Percentiles rank a stretch among this genome's conserved stretches.
phyloP scores from a whole-genome alignment of 176 grass and related monocot species.

The Calamus simplicifolius region DNA sequence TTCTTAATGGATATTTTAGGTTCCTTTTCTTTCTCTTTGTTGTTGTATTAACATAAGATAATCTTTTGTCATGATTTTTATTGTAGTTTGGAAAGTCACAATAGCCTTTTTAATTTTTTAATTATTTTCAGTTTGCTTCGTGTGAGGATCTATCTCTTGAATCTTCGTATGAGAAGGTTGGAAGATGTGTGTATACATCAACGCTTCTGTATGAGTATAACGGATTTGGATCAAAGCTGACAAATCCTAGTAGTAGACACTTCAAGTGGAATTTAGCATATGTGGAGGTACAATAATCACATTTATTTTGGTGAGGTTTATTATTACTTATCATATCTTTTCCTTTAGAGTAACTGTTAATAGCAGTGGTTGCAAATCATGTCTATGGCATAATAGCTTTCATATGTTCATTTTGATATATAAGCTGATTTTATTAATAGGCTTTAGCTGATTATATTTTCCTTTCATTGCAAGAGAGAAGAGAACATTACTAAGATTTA shows the following conservation, averaged over 20 bases:
- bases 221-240: constrained; percentile 35
- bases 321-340: not conserved
- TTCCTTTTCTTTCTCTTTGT: no score
- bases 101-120: not conserved
- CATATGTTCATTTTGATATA: no score
- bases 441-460: no score
- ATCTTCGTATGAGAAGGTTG: constrained; percentile 96
- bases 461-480: no score
- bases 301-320: no score
- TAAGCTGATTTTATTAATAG: no score
- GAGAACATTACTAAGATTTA: no score
- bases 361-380: no score
- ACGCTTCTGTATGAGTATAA: constrained; percentile 60
- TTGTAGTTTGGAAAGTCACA: not conserved
- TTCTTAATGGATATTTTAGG: no score
- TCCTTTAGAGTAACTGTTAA: not conserved
- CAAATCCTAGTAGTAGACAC: constrained; percentile 25
- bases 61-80: no score
- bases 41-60: no score
- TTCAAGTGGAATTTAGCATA: constrained; percentile 72
- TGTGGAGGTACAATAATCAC: constrained; percentile 40
- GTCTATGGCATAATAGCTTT: no score
- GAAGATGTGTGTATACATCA: constrained; percentile 91
- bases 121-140: constrained; percentile 46
- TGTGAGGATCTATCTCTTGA: constrained; percentile 76